These are phyloP conservation scores for Penicillium taxi DNA, from an alignment of 495 filamentous ascomycete genomes.

Conservation along the genomic window DNA sequence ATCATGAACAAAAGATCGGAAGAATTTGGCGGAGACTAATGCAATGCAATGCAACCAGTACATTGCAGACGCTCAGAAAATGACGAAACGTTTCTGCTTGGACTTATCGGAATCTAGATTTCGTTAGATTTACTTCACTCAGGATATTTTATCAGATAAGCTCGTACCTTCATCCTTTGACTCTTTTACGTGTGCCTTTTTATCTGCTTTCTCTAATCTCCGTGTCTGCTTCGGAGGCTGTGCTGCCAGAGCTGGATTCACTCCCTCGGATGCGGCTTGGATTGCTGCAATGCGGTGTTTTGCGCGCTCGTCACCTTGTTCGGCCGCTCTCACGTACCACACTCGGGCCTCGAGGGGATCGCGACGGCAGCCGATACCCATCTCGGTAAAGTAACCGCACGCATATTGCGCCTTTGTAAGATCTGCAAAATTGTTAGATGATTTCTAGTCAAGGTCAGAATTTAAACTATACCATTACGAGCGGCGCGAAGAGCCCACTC, in stretches of 20 bases:
- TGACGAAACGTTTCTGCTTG: slow-evolving; percentile 30
- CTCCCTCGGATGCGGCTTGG: slow-evolving; percentile 72
- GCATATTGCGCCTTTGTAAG: slow-evolving; percentile 92
- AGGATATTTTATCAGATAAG: neutral
- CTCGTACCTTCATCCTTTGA: too few relatives aligned
- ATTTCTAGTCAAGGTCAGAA: neutral
- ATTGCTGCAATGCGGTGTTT: slow-evolving; percentile 81
- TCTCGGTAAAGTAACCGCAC: slow-evolving; percentile 94
- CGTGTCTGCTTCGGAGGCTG: too few relatives aligned
- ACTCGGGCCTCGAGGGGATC: slow-evolving; percentile 93
- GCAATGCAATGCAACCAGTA: too few relatives aligned
- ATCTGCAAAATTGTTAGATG: slow-evolving; percentile 41
- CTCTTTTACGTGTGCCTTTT: too few relatives aligned
- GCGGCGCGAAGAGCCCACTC: slow-evolving; percentile 90
- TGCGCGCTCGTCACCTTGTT: slow-evolving; percentile 83
- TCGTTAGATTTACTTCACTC: neutral
- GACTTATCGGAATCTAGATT: slow-evolving; percentile 14
- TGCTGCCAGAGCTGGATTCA: slow-evolving; percentile 34
- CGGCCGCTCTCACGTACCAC: slow-evolving; percentile 96
- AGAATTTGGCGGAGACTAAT: too few relatives aligned
- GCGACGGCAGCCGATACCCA: slow-evolving; percentile 90
- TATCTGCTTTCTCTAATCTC: too few relatives aligned
- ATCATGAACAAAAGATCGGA: too few relatives aligned
- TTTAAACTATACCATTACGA: slow-evolving; percentile 57
- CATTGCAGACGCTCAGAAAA: slow-evolving; percentile 27